These are phyloP conservation scores for Oidiodendron maius DNA, from an alignment of 495 filamentous ascomycete genomes.

Conservation along the genomic window DNA sequence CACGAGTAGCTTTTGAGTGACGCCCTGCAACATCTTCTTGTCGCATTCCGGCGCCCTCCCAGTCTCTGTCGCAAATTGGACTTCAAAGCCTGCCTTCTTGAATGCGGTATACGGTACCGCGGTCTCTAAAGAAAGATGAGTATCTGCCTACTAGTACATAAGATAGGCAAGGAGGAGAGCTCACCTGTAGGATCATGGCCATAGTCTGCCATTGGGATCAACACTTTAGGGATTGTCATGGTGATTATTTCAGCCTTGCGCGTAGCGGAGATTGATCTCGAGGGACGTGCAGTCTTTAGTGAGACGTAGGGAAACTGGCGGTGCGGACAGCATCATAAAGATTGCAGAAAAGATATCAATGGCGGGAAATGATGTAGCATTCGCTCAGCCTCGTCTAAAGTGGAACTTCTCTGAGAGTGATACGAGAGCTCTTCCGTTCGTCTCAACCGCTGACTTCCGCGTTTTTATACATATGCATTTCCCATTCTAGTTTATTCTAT, in stretches of 20 bases:
- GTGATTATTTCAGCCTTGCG: background rate
- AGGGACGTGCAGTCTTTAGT: too few relatives aligned
- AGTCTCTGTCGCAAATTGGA: slow-evolving; percentile 45
- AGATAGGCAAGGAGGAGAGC: background rate
- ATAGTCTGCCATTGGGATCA: slow-evolving; percentile 49
- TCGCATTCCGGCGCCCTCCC: slow-evolving; percentile 44
- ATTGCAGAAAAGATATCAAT: background rate
- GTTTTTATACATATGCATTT: too few relatives aligned
- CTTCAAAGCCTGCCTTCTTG: slow-evolving; percentile 43
- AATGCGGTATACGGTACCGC: slow-evolving; percentile 44
- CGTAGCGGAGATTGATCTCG: too few relatives aligned
- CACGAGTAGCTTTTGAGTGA: slow-evolving; percentile 47
- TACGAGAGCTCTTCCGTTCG: too few relatives aligned
- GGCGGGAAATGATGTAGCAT: too few relatives aligned
- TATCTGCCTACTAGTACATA: too few relatives aligned
- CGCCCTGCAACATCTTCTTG: slow-evolving; percentile 43
- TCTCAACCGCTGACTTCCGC: too few relatives aligned
- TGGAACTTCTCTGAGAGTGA: too few relatives aligned
- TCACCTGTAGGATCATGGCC: slow-evolving; percentile 51
- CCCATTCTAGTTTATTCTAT: too few relatives aligned
- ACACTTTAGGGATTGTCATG: slow-evolving; percentile 23
- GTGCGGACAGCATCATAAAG: too few relatives aligned
- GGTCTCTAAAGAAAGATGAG: slow-evolving; percentile 32
- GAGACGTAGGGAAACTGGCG: too few relatives aligned
- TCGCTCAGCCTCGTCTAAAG: too few relatives aligned